These are phyloP conservation scores for Apophysomyces elegans DNA, from an alignment of 371 early-diverging fungal genomes.

Conservation along the genomic window DNA sequence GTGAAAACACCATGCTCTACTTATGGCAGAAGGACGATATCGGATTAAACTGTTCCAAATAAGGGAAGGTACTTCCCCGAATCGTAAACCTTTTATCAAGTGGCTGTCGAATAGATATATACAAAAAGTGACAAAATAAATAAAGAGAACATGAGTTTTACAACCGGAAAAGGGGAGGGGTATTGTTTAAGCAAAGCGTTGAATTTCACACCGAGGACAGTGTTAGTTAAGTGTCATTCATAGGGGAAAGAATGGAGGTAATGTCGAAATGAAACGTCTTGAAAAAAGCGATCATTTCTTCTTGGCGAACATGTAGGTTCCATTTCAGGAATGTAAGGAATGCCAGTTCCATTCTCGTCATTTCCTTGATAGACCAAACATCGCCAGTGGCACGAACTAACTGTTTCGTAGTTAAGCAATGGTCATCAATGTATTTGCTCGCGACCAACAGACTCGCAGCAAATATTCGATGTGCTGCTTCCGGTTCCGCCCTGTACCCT, in stretches of 20 bases:
- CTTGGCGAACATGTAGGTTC: slow-evolving; percentile 44
- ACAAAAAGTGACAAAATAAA: background rate
- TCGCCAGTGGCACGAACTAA: slow-evolving; percentile 54
- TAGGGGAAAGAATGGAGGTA: slow-evolving; percentile 22
- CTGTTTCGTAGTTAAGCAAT: slow-evolving; percentile 46
- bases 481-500: slow-evolving; percentile 51
- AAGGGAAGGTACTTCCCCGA: too few relatives aligned
- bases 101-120: too few relatives aligned
- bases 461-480: slow-evolving; percentile 58
- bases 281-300: slow-evolving; percentile 42
- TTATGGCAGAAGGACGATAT: too few relatives aligned
- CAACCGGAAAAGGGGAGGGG: slow-evolving; percentile 7
- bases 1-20: too few relatives aligned
- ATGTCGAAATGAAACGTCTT: slow-evolving; percentile 32
- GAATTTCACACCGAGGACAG: background rate
- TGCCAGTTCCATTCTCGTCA: slow-evolving; percentile 55
- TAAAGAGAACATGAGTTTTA: background rate
- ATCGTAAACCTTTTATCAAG: too few relatives aligned
- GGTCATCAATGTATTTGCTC: slow-evolving; percentile 53
- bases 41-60: too few relatives aligned
- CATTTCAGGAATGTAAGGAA: slow-evolving; percentile 51
- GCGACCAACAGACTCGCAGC: slow-evolving; percentile 51
- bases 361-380: slow-evolving; percentile 58
- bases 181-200: background rate
- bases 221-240: background rate